These are phyloP conservation scores for Diaporthe caulivora DNA, from an alignment of 2,329 filamentous ascomycete genomes.

Conservation along the genomic window DNA sequence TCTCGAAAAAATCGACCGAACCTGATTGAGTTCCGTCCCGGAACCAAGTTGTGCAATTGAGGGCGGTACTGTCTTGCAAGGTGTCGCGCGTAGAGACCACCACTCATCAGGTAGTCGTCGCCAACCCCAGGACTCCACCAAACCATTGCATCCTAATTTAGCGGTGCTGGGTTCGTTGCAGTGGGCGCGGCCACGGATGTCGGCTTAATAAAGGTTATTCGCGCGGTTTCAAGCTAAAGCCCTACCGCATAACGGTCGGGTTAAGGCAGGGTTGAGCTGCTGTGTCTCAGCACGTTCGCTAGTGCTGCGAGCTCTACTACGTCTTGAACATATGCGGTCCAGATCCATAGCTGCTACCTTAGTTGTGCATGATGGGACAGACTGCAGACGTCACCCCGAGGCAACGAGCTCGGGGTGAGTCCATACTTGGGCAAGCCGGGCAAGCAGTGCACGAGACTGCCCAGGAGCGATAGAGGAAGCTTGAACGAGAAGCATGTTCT, in stretches of 20 bases:
- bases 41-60: neutral
- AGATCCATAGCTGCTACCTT: neutral
- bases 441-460: neutral
- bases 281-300: neutral
- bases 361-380: neutral
- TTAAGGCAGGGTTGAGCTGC: neutral
- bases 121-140: neutral
- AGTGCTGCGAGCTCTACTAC: neutral
- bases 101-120: neutral
- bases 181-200: neutral
- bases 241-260: neutral
- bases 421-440: neutral
- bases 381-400: neutral
- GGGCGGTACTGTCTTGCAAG: neutral
- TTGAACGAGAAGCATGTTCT: neutral
- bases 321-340: neutral
- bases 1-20: neutral
- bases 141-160: too few relatives aligned
- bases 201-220: conserved; percentile 8
- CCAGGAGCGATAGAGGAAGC: neutral
- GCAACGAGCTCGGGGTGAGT: neutral
- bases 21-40: neutral
- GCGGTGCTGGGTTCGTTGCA: neutral
- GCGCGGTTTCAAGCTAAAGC: neutral
- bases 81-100: neutral